Percentiles rank a stretch among this genome's conserved stretches.
phyloP scores from a whole-genome alignment of 2,329 filamentous ascomycete genomes.

The Trichoderma brevicompactum region DNA sequence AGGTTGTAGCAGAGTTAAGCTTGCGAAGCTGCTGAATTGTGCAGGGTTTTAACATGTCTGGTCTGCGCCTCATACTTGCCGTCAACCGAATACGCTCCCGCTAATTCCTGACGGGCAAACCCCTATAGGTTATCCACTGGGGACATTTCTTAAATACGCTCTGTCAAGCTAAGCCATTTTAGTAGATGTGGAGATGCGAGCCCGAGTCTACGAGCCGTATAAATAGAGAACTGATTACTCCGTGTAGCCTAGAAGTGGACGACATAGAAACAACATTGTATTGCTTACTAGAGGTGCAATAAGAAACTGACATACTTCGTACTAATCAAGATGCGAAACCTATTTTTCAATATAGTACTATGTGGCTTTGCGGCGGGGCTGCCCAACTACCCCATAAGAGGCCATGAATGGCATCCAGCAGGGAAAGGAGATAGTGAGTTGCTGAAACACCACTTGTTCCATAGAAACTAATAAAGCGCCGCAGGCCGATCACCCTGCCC shows the following conservation, averaged over 20 bases:
- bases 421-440: slow-evolving; percentile 6
- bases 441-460: neutral
- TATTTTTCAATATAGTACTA: neutral
- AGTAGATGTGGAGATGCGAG: neutral
- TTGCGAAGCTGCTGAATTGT: neutral
- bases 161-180: neutral
- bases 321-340: neutral
- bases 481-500: slow-evolving; percentile 55
- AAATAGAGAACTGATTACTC: neutral
- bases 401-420: slow-evolving; percentile 14
- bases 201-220: neutral
- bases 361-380: neutral
- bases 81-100: slow-evolving; percentile 1
- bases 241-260: neutral
- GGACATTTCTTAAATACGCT: neutral
- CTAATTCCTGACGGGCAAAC: neutral
- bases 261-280: neutral
- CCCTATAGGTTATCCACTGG: neutral
- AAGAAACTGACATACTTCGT: neutral
- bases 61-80: neutral
- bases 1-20: neutral
- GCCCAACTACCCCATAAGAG: neutral
- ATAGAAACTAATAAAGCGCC: neutral
- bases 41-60: neutral
- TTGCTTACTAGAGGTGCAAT: neutral